Conservation (phyloP, 345 rosid genomes). For the Acer saccharum region DNA sequence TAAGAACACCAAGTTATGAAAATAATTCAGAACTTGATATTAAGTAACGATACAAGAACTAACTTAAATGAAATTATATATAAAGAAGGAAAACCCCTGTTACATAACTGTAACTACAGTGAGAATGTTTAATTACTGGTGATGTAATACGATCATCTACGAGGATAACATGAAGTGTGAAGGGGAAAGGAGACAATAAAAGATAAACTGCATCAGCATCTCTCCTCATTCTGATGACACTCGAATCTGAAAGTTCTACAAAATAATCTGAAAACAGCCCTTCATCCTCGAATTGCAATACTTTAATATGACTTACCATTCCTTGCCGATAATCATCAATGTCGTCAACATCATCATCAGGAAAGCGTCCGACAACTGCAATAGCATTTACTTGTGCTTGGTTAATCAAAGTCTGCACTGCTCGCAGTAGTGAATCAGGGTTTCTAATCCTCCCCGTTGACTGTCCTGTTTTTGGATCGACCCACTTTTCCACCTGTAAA, state of each 20-base stretch:
- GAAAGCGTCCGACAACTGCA: slow-evolving; percentile 60
- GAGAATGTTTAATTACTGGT: not conserved
- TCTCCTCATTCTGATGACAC: not conserved
- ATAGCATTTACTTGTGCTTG: slow-evolving; percentile 51
- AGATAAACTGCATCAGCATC: not conserved
- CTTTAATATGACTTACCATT: slow-evolving; percentile 33
- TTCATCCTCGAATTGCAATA: not conserved
- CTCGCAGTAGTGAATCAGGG: slow-evolving; percentile 49
- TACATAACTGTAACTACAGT: not conserved
- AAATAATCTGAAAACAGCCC: not conserved
- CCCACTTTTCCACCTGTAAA: slow-evolving; percentile 60
- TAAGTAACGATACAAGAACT: not conserved
- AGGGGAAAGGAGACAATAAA: not conserved
- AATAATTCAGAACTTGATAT: not conserved
- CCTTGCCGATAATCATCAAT: slow-evolving; percentile 56
- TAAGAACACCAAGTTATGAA: not conserved
- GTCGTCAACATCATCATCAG: slow-evolving; percentile 56
- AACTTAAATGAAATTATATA: not conserved
- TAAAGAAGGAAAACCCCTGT: not conserved
- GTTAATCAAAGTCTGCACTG: slow-evolving; percentile 45
- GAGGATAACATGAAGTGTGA: not conserved
- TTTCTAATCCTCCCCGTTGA: slow-evolving; percentile 64
- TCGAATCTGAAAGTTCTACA: not conserved
- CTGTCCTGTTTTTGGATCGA: slow-evolving; percentile 55
- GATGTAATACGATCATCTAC: not conserved